Base-by-base conservation (phyloP, 768 basidiomycete species). In the Lactarius evosmus region DNA sequence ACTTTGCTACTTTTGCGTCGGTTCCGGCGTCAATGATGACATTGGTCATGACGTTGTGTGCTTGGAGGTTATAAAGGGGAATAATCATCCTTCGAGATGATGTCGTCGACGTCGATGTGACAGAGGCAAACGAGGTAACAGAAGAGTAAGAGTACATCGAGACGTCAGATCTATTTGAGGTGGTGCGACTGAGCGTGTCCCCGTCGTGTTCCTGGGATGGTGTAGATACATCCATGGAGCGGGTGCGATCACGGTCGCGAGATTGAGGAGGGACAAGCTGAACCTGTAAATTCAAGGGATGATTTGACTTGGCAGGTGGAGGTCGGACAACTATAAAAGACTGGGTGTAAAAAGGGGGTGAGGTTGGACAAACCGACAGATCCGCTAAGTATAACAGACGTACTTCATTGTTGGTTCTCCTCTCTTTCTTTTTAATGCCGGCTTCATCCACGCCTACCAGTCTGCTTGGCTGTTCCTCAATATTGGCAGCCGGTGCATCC, bases 271-370 rank as follows among this genome's bases (percentile, higher is more conserved):
- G 91, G 1, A 96, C 88, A 46, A 97, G 86, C 74, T 97, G 95
- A 12, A 97, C 87, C 70, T 97, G 95, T 0, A 96, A 80, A 72
- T 95, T 95, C 50, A 95, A 79, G 0, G 93, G 89, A 67, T 95
- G 92, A 66, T 89, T 90, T n/a, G 84, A 80, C 69, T 87, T 85
- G 7, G 90, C 85, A 0, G 93, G 92, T 2, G 93, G 93, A 5
- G 95, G 95, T 56, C 91, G 85, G 60, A 96, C 95, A 71, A 96
- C 86, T 62, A 95, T 91, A 77, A 95, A 93, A 0, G 89, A 91
- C 93, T 95, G 72, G 7, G 56, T 12, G 40, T 38, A 36, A 56
- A 58, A 61, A 25, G 27, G 3, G 32, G 17, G 29, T 60, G 52
- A 58, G 61, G 19, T 29, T 8, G 36, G 36, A 29, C 9, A 27